Base-by-base conservation (phyloP, 805 yeast species). In the Candida awuae region DNA sequence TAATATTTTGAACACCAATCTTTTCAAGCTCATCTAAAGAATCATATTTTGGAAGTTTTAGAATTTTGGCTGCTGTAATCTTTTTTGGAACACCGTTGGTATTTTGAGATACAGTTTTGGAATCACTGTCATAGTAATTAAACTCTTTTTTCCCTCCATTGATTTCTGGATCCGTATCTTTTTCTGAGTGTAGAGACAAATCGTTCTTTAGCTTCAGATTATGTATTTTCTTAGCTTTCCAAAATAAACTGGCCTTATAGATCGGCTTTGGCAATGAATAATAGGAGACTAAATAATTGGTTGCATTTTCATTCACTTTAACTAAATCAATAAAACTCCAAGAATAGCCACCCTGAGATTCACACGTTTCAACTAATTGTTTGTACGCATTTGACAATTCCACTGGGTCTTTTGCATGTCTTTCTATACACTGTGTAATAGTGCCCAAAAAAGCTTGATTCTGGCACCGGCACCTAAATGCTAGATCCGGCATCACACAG, bases 371-470 rank as follows among this genome's bases (percentile, higher is more conserved):
- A n/a, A 52, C 44, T 7, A 65, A 21, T 38, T 62, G 64, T 13
- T 45, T 43, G 38, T 55, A 57, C 2, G 66, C 63, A 8, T 44
- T 45, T 4, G 65, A 54, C 6, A 59, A 39, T 13, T 51, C 49
- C 3, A 52, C 43, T 14, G 53, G 53, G 41, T 56, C 57, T 10
- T 33, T 30, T 21, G 65, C 44, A 42, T 50, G 45, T 6, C 47
- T 44, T 25, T 62, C 65, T 21, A 64, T 55, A 42, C 70, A 65
- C 18, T 53, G 39, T 12, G 63, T 44, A 3, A 62, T 56, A 1
- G 68, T 61, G 5, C 65, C 65, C 29, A 65, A 35, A 41, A 61
- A 65, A 6, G 59, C 46, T 2, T 52, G 50, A 45, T 61, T 52
- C 10, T 47, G 37, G 36, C 70, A 65, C 9, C 67, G 53, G 34